Evolutionary conservation across 805 yeast species (phyloP), one percentile per base, ranked within the genome.

Genomic region (Cyberlindnera nakhonratchasimensis): DNA sequence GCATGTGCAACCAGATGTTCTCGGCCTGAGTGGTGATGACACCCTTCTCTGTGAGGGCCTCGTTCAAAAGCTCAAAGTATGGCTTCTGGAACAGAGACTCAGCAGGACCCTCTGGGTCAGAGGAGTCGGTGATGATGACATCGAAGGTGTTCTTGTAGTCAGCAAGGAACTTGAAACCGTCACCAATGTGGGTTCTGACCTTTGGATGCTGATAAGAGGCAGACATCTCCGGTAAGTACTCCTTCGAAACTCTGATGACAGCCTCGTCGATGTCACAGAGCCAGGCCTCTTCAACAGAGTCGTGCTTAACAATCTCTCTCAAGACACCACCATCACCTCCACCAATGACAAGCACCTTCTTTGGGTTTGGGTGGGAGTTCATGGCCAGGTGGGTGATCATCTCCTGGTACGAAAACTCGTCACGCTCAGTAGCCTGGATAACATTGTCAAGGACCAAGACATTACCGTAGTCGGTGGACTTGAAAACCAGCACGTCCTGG

Each of bases 301-400:
- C 80, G 68, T 91, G 96, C 70, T 91, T 91, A 61, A 89, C 86
- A 61, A 90, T 75, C 69, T 91, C 98, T 69, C 98, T 80, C 59
- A 91, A 76, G 39, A 91, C 98, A 67, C 98, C 98, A 57, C 99
- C 99, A 65, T 91, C 99, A 61, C 99, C 99, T 52, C 99, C 99
- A 46, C 99, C 99, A 60, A 91, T 86, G 50, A 91, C 98, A 43
- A 91, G 73, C 19, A 95, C 97, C 57, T 76, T 82, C 74, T 86
- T 87, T 45, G 98, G 98, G 70, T 86, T 81, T 57, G 96, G 90
- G 69, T 93, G 98, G 40, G 93, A 80, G 77, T 83, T 86, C 66
- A 93, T 61, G 6, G 96, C 96, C 59, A 93, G 74, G 68, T 91
- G 97, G 30, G 97, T 72, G 66, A 91, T 91, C 98, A 91, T 93